Evolutionary conservation across 306 rosid genomes (phyloP).

Genomic region (Heteromeles arbutifolia): DNA sequence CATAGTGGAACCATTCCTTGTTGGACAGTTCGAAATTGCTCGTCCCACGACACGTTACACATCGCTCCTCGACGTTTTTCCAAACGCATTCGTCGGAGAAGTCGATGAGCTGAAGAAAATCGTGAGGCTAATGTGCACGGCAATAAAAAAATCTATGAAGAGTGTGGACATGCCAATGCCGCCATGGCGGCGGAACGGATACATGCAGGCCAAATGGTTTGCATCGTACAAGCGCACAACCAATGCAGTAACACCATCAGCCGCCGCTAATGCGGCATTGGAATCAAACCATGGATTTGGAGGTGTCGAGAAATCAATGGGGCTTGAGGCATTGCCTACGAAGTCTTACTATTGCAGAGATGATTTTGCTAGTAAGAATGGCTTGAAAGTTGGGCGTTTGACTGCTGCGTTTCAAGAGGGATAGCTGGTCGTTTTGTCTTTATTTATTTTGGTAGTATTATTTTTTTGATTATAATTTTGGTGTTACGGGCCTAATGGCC

Average conservation of each 20-base stretch:
- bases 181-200: slow-evolving; percentile 81
- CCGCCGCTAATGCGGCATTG: background rate
- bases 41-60: slow-evolving; percentile 58
- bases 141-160: slow-evolving; percentile 63
- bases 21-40: slow-evolving; percentile 57
- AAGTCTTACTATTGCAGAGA: slow-evolving; percentile 38
- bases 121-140: slow-evolving; percentile 53
- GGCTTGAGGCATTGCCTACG: slow-evolving; percentile 31
- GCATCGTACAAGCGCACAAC: slow-evolving; percentile 62
- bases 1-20: slow-evolving; percentile 50
- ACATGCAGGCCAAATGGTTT: slow-evolving; percentile 78
- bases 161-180: slow-evolving; percentile 41
- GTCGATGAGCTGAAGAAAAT: slow-evolving; percentile 47
- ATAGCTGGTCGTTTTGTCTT: too few species aligned
- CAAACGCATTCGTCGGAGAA: slow-evolving; percentile 50
- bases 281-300: slow-evolving; percentile 1
- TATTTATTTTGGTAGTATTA: background rate
- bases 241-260: slow-evolving; percentile 20
- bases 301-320: slow-evolving; percentile 20
- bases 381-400: slow-evolving; percentile 47
- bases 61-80: slow-evolving; percentile 47
- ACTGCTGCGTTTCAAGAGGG: slow-evolving; percentile 33
- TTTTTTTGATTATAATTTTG: background rate
- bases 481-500: background rate
- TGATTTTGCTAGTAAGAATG: slow-evolving; percentile 24